Evolutionary conservation across 2,329 filamentous ascomycete genomes (phyloP), one percentile per base, ranked within the genome.

Genomic region (Xylaria multiplex): DNA sequence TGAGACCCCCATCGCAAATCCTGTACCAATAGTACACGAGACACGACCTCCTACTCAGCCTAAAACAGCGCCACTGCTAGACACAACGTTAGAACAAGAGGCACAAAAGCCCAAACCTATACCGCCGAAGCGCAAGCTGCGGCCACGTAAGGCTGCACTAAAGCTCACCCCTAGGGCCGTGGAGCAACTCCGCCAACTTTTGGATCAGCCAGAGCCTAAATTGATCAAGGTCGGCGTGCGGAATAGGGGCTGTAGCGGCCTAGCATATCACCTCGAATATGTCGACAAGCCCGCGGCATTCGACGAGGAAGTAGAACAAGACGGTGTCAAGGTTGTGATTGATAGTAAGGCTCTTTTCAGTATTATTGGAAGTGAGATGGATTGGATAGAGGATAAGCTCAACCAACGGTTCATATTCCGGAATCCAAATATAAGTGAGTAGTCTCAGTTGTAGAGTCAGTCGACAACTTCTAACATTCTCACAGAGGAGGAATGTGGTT

Each of bases 281-380:
- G 95, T 98, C 56, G 94, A 98, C 73, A 94, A 94, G 83, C 87
- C 95, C 0, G 93, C 90, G 3, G 84, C 87, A 43, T 95, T 98
- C 74, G 96, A 99, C 74, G 96, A 99, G 79, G 85, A 90, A 58
- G 93, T 99, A 1, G 94, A 96, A 77, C 96, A 99, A 78, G 96
- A 98, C 75, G 96, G 95, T 0, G 95, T 99, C 64, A 95, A 92
- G 80, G 95, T 99, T 40, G 79, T 98, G 77, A 96, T 99, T 64
- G 96, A 99, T 79, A 97, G 93, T 84, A 98, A 97, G 83, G 96
- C 96, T 48, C 82, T 99, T 56, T 94, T 99, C 78, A 98, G 95
- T 79, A 98, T 99, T 60, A 97, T 99, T 74, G 96, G 96, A 5
- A 97, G 92, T 76, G 95, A 98, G 81, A 99, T 99, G 96, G 96